A percentile compares a stretch with the other conserved stretches of the same genome.
Conservation (phyloP, 352 stramenopile species). For the Pythium volutum region DNA sequence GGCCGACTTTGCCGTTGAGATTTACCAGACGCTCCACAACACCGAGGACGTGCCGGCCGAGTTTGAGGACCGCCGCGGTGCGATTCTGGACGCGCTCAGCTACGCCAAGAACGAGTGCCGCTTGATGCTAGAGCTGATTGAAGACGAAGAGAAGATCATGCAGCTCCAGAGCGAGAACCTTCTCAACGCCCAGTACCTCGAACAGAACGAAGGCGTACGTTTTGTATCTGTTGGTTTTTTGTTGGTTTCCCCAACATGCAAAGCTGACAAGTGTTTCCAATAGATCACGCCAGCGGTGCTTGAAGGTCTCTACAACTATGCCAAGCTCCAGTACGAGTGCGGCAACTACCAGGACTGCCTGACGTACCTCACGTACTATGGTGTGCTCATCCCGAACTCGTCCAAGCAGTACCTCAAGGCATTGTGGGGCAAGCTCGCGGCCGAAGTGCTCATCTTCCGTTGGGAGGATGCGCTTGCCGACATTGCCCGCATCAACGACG, state of each 20-base stretch:
- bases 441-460: conserved; percentile 95
- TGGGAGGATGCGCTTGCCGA: conserved; percentile 95
- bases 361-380: conserved; percentile 90
- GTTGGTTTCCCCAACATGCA: not conserved
- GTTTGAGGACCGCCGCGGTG: conserved; percentile 78
- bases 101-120: conserved; percentile 73
- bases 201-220: conserved; percentile 79
- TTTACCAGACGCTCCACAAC: conserved; percentile 91
- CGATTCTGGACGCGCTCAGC: conserved; percentile 74
- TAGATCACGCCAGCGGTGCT: conserved; percentile 88
- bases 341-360: conserved; percentile 94
- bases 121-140: conserved; percentile 77
- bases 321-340: conserved; percentile 97
- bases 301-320: conserved; percentile 92
- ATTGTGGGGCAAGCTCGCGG: conserved; percentile 95
- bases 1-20: conserved; percentile 97
- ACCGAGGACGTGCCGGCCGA: conserved; percentile 69
- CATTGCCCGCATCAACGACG: conserved; percentile 92
- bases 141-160: conserved; percentile 86
- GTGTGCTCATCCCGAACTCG: conserved; percentile 81
- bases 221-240: not conserved
- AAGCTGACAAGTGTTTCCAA: not conserved
- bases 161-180: conserved; percentile 81
- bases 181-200: conserved; percentile 72
- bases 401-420: conserved; percentile 88